These are phyloP conservation scores for Acrocalymma vagum DNA, from an alignment of 2,329 filamentous ascomycete species.

Conservation along the genomic window DNA sequence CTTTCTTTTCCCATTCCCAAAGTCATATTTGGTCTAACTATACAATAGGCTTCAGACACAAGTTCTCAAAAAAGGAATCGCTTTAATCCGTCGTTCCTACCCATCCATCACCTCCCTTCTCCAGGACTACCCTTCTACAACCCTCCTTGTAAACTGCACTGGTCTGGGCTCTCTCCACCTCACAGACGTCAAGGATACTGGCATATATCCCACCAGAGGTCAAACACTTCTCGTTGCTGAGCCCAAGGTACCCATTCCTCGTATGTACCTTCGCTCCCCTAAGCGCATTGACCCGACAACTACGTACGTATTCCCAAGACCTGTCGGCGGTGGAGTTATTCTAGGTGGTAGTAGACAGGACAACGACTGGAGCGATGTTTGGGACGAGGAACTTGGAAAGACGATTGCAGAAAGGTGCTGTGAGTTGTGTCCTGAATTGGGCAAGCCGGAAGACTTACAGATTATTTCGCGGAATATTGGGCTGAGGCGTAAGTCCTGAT, in stretches of 20 bases:
- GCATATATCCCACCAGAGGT: conserved; percentile 77
- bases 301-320: conserved; percentile 56
- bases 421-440: conserved; percentile 70
- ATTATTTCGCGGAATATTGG: conserved; percentile 85
- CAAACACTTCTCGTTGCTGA: conserved; percentile 79
- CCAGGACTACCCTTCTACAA: conserved; percentile 66
- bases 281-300: conserved; percentile 52
- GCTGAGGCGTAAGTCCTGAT: conserved; percentile 68
- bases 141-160: conserved; percentile 84
- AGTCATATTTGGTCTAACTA: conserved; percentile 4
- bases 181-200: conserved; percentile 81
- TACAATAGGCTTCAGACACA: conserved; percentile 60
- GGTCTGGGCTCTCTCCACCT: conserved; percentile 79
- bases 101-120: conserved; percentile 76
- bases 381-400: conserved; percentile 77
- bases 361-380: conserved; percentile 79
- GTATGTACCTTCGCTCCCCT: conserved; percentile 54
- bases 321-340: conserved; percentile 77
- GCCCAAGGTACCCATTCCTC: conserved; percentile 46
- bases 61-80: conserved; percentile 76
- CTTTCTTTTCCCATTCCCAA: neutral
- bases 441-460: conserved; percentile 75
- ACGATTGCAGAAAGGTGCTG: conserved; percentile 84
- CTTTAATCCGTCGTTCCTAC: conserved; percentile 55
- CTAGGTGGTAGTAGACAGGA: conserved; percentile 85